Base-by-base conservation (phyloP, 768 basidiomycete species). In the Daedaleopsis sinensis region DNA sequence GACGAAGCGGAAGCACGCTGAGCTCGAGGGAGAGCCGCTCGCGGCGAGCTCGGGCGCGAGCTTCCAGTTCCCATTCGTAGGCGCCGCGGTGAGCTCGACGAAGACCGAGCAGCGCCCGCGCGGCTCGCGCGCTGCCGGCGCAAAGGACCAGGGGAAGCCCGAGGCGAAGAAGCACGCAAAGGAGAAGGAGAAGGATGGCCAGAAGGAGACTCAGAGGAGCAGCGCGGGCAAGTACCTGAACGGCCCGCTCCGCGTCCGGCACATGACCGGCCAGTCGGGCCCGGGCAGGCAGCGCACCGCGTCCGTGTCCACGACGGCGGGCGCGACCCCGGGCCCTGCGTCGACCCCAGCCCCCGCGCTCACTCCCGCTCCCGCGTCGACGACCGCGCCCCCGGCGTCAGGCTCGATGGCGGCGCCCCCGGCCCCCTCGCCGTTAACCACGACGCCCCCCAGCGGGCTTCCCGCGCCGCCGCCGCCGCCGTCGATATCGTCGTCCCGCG, bases 211-310 rank as follows among this genome's bases (percentile, higher is more conserved):
- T n/a, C n/a, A n/a, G n/a, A 69, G 74, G 69, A 5, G 21, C 39
- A 62, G 71, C 55, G 36, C 36, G 47, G 18, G 47, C 46, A 70
- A 68, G 65, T 79, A 81, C 49, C 82, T 83, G 16, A 59, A 77
- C 23, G 70, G 80, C 11, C 82, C 83, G 39, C 74, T 83, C 47
- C 83, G 84, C 16, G 72, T 80, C 11, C 77, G 83, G 15, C 69
- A 76, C 32, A 64, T 64, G 76, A 74, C 47, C 78, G 78, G 61
- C 36, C 70, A 67, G 32, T 50, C 59, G 19, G 54, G 46, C 42
- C 44, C 68, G 6, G 18, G 59, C 27, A 49, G 66, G 38, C 60
- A 27, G 50, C 59, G 64, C 35, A 63, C 63, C 3, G 55, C 59
- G 36, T 62, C 63, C 21, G 57, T 65, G 43, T 63, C 66, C n/a